These are phyloP conservation scores for Ophioceras dolichostomum DNA, from an alignment of 2,329 filamentous ascomycete species.

Conservation along the genomic window DNA sequence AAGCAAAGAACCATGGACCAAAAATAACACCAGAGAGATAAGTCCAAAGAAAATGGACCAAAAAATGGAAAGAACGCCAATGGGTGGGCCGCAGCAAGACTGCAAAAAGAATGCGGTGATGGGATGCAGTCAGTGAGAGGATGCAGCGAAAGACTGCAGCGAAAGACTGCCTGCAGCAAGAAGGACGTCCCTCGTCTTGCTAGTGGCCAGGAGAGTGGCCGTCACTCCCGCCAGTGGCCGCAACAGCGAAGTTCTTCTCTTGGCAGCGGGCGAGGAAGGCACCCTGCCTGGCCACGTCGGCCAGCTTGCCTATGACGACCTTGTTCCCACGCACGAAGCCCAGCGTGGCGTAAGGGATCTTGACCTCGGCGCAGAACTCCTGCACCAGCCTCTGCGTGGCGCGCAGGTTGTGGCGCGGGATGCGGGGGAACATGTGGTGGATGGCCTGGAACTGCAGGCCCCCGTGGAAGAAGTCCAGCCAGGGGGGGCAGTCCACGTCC, in stretches of 20 bases:
- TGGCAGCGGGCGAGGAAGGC: conserved; percentile 67
- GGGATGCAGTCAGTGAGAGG: too few relatives aligned
- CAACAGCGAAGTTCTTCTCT: conserved; percentile 23
- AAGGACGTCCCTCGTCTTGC: too few relatives aligned
- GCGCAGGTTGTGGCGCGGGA: conserved; percentile 76
- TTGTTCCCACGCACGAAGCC: conserved; percentile 77
- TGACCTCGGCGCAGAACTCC: conserved; percentile 71
- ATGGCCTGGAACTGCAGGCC: conserved; percentile 84
- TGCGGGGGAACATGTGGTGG: conserved; percentile 73
- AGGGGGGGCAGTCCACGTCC: conserved; percentile 79
- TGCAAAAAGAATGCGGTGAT: too few relatives aligned
- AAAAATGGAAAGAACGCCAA: too few relatives aligned
- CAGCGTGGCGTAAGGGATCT: conserved; percentile 75
- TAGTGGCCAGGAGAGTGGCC: neutral
- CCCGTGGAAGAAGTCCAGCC: conserved; percentile 83
- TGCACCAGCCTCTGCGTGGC: conserved; percentile 62
- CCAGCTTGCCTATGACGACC: conserved; percentile 63
- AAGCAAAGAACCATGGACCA: too few relatives aligned
- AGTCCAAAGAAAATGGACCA: too few relatives aligned
- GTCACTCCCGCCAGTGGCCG: neutral
- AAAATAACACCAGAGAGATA: too few relatives aligned
- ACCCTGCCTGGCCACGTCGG: conserved; percentile 70
- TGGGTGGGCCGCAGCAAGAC: too few relatives aligned
- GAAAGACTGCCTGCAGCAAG: too few relatives aligned
- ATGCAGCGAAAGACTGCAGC: too few relatives aligned